Evolutionary conservation across 352 stramenopile species (phyloP).

Genomic region (Elongisporangium anandrum): DNA sequence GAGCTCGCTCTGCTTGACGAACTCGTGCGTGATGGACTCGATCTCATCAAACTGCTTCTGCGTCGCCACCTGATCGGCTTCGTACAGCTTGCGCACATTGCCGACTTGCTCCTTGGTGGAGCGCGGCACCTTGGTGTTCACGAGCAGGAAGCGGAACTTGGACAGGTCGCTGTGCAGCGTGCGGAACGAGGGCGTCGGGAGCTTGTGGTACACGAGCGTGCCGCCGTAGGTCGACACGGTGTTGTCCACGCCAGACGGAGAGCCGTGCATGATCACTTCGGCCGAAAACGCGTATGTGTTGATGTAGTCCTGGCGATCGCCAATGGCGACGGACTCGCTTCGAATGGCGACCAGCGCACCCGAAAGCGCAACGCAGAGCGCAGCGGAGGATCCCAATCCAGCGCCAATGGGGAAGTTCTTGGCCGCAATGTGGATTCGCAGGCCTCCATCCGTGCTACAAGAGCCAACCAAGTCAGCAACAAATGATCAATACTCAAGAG

Average conservation of each 20-base stretch:
- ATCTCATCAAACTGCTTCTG: constrained; percentile 76
- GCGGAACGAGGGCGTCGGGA: constrained; percentile 35
- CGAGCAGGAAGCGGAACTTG: constrained; percentile 81
- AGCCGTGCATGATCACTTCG: constrained; percentile 89
- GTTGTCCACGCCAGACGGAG: constrained; percentile 91
- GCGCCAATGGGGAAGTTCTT: constrained; percentile 77
- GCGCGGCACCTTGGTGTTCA: constrained; percentile 89
- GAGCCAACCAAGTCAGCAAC: constrained; percentile 2
- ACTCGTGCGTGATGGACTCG: constrained; percentile 61
- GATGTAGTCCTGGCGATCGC: constrained; percentile 40
- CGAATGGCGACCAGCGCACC: constrained; percentile 28
- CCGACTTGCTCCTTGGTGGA: constrained; percentile 84
- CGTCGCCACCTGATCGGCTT: constrained; percentile 35
- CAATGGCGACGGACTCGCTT: constrained; percentile 1
- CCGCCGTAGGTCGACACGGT: constrained; percentile 87
- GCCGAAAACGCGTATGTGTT: constrained; percentile 86
- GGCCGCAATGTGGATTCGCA: constrained; percentile 46
- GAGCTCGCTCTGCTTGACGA: constrained; percentile 36
- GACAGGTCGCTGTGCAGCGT: constrained; percentile 48
- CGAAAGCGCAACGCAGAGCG: constrained; percentile 83
- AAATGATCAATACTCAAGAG: neutral
- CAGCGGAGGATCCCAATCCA: constrained; percentile 89
- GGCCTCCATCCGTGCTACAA: constrained; percentile 14
- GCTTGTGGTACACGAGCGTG: constrained; percentile 75
- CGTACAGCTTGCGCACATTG: constrained; percentile 63